phyloP scores from a whole-genome alignment of 1,284 basidiomycete genomes.

The Sanghuangporus weigelae region DNA sequence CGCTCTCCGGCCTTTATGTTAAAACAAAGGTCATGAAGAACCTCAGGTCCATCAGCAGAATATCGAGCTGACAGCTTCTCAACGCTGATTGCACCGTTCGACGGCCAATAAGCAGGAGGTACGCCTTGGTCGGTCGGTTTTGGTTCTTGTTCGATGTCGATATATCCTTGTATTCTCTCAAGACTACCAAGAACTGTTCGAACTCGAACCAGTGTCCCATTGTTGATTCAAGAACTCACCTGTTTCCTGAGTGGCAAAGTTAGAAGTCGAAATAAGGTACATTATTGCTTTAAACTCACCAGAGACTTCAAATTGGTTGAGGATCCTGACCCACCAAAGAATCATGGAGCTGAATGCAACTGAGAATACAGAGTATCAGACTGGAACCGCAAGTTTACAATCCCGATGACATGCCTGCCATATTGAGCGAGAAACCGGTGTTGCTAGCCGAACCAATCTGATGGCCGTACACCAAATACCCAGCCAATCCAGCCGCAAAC shows the following conservation, averaged over 20 bases:
- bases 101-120: conserved; percentile 78
- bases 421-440: conserved; percentile 49
- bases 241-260: conserved; percentile 35
- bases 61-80: conserved; percentile 59
- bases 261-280: background rate
- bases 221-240: conserved; percentile 28
- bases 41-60: conserved; percentile 38
- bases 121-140: conserved; percentile 40
- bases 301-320: conserved; percentile 58
- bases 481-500: conserved; percentile 45
- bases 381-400: background rate
- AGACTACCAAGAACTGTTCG: conserved; percentile 35
- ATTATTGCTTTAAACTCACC: conserved; percentile 29
- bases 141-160: conserved; percentile 69
- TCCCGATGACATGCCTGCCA: conserved; percentile 33
- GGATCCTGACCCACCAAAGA: conserved; percentile 45
- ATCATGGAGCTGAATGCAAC: conserved; percentile 53
- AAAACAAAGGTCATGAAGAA: conserved; percentile 44
- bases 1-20: conserved; percentile 45
- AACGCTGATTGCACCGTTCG: conserved; percentile 61
- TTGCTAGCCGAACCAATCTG: conserved; percentile 36
- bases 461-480: conserved; percentile 25
- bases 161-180: conserved; percentile 71
- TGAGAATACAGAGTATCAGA: conserved; percentile 18
- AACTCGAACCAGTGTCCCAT: background rate